A percentile compares a stretch with the other conserved stretches of the same genome.
These are phyloP conservation scores for Olyra latifolia DNA, from an alignment of 176 grass and related monocot genomes.

Conservation along the genomic window DNA sequence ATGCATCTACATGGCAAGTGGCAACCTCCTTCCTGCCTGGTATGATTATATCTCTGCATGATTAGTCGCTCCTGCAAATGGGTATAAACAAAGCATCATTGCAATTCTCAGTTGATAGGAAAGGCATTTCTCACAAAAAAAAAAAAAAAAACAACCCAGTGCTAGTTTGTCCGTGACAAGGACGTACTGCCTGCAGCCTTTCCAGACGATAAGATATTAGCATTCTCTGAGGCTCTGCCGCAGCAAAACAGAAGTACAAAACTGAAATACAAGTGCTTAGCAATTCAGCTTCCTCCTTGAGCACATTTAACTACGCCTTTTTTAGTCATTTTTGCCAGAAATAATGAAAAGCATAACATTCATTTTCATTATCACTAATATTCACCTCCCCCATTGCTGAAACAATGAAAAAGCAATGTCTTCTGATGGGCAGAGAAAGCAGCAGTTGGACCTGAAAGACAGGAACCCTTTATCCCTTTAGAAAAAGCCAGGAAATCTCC, in stretches of 20 bases:
- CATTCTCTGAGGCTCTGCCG: not conserved
- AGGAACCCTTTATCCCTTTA: not conserved
- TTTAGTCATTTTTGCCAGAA: not conserved
- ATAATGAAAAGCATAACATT: not conserved
- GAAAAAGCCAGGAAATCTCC: not conserved
- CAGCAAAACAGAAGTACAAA: not conserved
- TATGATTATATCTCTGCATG: not conserved
- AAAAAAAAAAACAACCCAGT: not conserved
- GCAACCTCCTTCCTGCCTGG: conserved; percentile 18
- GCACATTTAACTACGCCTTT: not conserved
- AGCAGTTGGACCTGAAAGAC: not conserved
- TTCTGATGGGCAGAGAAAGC: not conserved
- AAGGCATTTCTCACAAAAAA: not conserved
- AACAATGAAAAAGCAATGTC: not conserved
- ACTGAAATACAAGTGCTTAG: not conserved
- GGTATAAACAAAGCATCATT: not conserved
- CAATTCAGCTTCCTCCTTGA: not conserved
- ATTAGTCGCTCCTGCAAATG: not conserved
- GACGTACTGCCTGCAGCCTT: not conserved
- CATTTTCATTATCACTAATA: not conserved
- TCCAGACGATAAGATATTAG: not conserved
- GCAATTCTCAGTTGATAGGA: not conserved
- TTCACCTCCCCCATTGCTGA: not conserved
- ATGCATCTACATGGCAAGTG: not conserved
- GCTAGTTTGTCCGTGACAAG: not conserved